Evolutionary conservation across 1,139 yeast species (phyloP).

Genomic region (Schwanniomyces etchellsii): DNA sequence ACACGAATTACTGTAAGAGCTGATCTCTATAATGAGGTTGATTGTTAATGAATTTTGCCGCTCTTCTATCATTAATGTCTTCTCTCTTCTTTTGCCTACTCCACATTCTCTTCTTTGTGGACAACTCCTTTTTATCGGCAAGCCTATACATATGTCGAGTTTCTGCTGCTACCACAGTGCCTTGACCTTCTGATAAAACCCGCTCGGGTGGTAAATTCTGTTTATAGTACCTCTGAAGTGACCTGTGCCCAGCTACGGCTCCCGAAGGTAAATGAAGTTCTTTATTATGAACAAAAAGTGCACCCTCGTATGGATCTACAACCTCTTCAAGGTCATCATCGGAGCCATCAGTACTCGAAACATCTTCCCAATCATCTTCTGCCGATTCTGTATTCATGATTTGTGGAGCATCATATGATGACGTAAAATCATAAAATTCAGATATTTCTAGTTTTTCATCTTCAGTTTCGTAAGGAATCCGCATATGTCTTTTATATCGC

Average conservation of each 20-base stretch:
- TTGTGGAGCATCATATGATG: conserved; percentile 40
- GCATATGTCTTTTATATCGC: conserved; percentile 79
- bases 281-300: conserved; percentile 51
- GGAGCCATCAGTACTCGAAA: conserved; percentile 41
- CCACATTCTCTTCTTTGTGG: conserved; percentile 75
- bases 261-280: conserved; percentile 88
- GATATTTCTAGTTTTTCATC: conserved; percentile 78
- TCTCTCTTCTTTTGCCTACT: conserved; percentile 58
- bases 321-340: conserved; percentile 40
- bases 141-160: conserved; percentile 62
- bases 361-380: conserved; percentile 24
- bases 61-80: conserved; percentile 70
- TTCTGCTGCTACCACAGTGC: conserved; percentile 91
- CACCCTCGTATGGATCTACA: conserved; percentile 24
- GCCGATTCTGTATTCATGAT: conserved; percentile 11
- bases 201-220: conserved; percentile 74
- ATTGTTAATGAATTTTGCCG: conserved; percentile 75
- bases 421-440: conserved; percentile 79
- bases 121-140: conserved; percentile 48
- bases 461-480: conserved; percentile 80
- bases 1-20: conserved; percentile 59
- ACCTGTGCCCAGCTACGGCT: conserved; percentile 81
- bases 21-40: conserved; percentile 93
- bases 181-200: conserved; percentile 80
- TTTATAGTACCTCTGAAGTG: conserved; percentile 79